phyloP scores from a whole-genome alignment of 148 eudicot genomes.

The Persicaria tinctoria region DNA sequence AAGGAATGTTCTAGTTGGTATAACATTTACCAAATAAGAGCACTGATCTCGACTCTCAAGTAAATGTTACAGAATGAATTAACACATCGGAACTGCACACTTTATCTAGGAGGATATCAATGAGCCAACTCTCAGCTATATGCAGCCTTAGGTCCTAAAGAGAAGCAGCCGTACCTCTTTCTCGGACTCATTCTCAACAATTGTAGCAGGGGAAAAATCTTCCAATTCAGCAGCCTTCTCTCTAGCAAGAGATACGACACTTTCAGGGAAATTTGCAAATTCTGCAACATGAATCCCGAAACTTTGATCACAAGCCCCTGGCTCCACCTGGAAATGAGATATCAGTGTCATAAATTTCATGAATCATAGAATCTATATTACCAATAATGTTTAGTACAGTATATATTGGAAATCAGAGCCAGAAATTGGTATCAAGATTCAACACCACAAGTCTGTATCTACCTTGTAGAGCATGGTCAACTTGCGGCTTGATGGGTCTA shows the following conservation, averaged over 20 bases:
- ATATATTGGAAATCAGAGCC: background rate
- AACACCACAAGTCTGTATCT: background rate
- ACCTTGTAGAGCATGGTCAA: constrained; percentile 99
- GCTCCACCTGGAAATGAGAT: constrained; percentile 61
- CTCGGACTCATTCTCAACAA: constrained; percentile 32
- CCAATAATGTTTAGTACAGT: background rate
- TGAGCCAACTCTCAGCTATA: background rate
- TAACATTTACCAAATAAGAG: background rate
- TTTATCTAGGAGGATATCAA: background rate
- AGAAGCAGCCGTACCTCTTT: constrained; percentile 41
- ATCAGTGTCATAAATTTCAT: background rate
- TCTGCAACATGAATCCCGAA: constrained; percentile 99
- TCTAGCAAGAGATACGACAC: constrained; percentile 83
- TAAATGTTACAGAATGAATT: too few relatives aligned
- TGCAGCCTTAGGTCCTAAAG: background rate
- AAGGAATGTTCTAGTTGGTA: background rate
- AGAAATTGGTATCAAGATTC: constrained; percentile 1
- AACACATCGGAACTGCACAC: too few relatives aligned
- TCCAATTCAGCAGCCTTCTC: constrained; percentile 97
- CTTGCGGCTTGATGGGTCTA: constrained; percentile 83
- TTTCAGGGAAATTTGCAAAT: constrained; percentile 91
- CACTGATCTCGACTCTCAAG: background rate
- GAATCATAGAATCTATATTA: background rate
- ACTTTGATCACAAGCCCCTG: constrained; percentile 99
- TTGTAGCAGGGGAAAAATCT: constrained; percentile 69